A percentile compares a stretch with the other conserved stretches of the same genome.
Evolutionary conservation across 768 basidiomycete species (phyloP).

Genomic region (Peribolospora baueri): DNA sequence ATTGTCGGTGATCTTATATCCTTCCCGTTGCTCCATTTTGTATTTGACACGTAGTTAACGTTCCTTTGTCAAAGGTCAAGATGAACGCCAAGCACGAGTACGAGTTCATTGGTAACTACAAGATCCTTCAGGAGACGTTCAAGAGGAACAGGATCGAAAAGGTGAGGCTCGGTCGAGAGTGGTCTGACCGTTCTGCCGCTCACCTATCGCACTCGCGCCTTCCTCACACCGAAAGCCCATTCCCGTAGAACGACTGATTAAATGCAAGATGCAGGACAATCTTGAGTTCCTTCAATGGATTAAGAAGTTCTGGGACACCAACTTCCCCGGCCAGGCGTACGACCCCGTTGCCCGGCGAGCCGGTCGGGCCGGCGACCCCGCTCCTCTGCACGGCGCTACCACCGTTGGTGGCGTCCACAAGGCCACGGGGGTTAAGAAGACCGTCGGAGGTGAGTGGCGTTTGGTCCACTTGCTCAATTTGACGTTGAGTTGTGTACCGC

Average conservation of each 20-base stretch:
- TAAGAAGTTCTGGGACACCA: constrained; percentile 82
- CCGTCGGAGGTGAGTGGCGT: too few species aligned
- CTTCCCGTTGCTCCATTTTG: not conserved
- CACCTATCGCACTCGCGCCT: constrained; percentile 2
- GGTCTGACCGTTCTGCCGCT: not conserved
- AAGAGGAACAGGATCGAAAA: constrained; percentile 83
- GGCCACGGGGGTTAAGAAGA: too few species aligned
- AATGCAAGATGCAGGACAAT: constrained; percentile 99
- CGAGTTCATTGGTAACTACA: constrained; percentile 85
- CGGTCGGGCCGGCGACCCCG: too few species aligned
- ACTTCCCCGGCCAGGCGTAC: constrained; percentile 67
- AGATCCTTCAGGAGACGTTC: constrained; percentile 80
- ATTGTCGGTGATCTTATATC: not conserved
- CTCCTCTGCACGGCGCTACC: too few species aligned
- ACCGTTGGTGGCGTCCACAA: too few species aligned
- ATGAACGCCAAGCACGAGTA: constrained; percentile 86
- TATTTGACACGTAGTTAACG: constrained; percentile 35
- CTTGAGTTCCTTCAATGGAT: constrained; percentile 97
- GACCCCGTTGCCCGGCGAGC: constrained; percentile 51
- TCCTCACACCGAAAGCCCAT: constrained; percentile 39
- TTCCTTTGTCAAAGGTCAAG: constrained; percentile 80
- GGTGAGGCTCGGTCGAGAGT: constrained; percentile 22
- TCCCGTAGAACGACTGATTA: constrained; percentile 73
- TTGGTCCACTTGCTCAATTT: too few species aligned
- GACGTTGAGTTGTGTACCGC: too few species aligned